These are phyloP conservation scores for Saturnispora zaruensis DNA, from an alignment of 805 yeast species.

Conservation along the genomic window DNA sequence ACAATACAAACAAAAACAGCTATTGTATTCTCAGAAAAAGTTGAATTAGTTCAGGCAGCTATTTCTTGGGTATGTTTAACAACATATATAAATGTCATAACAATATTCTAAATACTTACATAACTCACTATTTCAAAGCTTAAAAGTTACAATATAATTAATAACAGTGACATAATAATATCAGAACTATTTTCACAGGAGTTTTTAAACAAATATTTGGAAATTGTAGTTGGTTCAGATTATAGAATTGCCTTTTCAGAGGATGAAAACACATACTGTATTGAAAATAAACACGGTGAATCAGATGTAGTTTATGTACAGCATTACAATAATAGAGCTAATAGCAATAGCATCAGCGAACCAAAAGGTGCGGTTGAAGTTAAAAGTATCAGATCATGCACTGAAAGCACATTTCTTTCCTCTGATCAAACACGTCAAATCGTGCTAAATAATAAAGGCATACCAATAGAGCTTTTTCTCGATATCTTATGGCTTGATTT, in stretches of 20 bases:
- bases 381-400: background rate
- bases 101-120: background rate
- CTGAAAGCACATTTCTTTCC: background rate
- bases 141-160: background rate
- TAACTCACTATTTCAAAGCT: background rate
- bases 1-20: background rate
- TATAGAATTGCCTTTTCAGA: background rate
- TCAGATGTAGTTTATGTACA: background rate
- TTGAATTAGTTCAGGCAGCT: slow-evolving; percentile 7
- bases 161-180: background rate
- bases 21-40: slow-evolving; percentile 4
- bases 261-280: background rate
- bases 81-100: background rate
- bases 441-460: background rate
- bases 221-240: slow-evolving; percentile 1
- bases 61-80: slow-evolving; percentile 9
- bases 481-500: slow-evolving; percentile 5
- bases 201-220: slow-evolving; percentile 1
- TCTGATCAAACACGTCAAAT: slow-evolving; percentile 1
- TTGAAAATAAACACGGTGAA: background rate
- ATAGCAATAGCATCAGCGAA: background rate
- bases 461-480: slow-evolving; percentile 1
- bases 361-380: background rate
- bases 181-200: background rate
- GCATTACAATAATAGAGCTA: background rate